These are phyloP conservation scores for Phragmites australis DNA, from an alignment of 176 grass and related monocot species.

Conservation along the genomic window DNA sequence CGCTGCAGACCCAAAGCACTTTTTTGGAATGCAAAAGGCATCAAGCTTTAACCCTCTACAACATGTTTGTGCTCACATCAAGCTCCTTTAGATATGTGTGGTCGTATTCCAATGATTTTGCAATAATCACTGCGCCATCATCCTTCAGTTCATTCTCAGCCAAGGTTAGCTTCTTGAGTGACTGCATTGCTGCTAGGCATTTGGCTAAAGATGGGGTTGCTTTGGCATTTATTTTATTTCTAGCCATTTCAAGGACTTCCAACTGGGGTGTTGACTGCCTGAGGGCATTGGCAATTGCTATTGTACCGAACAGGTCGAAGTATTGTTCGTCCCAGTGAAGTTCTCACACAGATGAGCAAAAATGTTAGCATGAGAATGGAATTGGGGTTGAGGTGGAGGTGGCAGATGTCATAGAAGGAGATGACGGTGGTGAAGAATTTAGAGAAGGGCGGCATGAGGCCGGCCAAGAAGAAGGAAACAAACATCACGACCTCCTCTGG, in stretches of 20 bases:
- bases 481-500: too few species aligned
- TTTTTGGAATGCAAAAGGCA: too few species aligned
- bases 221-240: conserved; percentile 47
- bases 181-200: conserved; percentile 41
- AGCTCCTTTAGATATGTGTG: conserved; percentile 59
- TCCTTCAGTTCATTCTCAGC: conserved; percentile 94
- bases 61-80: conserved; percentile 77
- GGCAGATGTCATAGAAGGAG: too few species aligned
- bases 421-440: too few species aligned
- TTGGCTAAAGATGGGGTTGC: conserved; percentile 41
- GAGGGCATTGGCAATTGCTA: conserved; percentile 47
- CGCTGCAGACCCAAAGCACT: too few species aligned
- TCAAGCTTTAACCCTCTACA: conserved; percentile 69
- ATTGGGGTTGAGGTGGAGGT: too few species aligned
- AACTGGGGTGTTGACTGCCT: conserved; percentile 44
- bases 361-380: too few species aligned
- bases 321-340: too few species aligned
- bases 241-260: conserved; percentile 70
- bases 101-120: conserved; percentile 55
- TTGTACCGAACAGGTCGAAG: too few species aligned
- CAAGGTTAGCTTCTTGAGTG: conserved; percentile 52
- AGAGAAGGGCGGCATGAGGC: too few species aligned
- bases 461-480: too few species aligned
- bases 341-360: too few species aligned
- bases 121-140: conserved; percentile 60